A percentile compares a stretch with the other conserved stretches of the same genome.
Evolutionary conservation across 2,329 filamentous ascomycete genomes (phyloP).

Genomic region (Pseudofabraea citricarpa): DNA sequence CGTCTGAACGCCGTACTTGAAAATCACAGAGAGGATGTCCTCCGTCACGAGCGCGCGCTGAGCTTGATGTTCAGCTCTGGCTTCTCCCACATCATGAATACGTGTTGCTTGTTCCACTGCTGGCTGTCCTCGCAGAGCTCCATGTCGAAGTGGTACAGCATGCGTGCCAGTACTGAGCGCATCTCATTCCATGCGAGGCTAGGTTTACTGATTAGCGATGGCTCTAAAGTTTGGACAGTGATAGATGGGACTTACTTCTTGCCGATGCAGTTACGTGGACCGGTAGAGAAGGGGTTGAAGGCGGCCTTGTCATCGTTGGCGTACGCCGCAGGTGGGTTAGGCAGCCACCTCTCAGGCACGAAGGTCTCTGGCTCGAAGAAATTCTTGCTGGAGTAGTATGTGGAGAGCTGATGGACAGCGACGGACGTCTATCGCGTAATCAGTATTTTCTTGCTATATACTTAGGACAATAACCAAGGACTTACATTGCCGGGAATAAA

Average conservation of each 20-base stretch:
- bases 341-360: conserved; percentile 34
- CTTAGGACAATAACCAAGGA: not conserved
- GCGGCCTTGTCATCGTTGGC: conserved; percentile 22
- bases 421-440: conserved; percentile 3
- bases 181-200: not conserved
- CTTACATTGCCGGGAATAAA: conserved; percentile 7
- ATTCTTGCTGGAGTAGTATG: conserved; percentile 26
- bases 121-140: not conserved
- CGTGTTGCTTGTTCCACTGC: not conserved
- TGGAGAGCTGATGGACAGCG: conserved; percentile 24
- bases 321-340: conserved; percentile 15
- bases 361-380: conserved; percentile 18
- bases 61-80: not conserved
- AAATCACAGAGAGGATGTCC: too few species aligned
- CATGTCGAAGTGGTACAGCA: not conserved
- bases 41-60: too few species aligned
- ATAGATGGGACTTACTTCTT: conserved; percentile 17
- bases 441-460: too few species aligned
- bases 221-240: not conserved
- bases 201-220: not conserved
- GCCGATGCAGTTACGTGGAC: conserved; percentile 31
- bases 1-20: too few species aligned
- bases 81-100: not conserved
- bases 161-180: not conserved
- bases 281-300: conserved; percentile 27